Evolutionary conservation across 2,329 filamentous ascomycete genomes (phyloP), one percentile per base, ranked within the genome.

Genomic region (Pyricularia grisea): DNA sequence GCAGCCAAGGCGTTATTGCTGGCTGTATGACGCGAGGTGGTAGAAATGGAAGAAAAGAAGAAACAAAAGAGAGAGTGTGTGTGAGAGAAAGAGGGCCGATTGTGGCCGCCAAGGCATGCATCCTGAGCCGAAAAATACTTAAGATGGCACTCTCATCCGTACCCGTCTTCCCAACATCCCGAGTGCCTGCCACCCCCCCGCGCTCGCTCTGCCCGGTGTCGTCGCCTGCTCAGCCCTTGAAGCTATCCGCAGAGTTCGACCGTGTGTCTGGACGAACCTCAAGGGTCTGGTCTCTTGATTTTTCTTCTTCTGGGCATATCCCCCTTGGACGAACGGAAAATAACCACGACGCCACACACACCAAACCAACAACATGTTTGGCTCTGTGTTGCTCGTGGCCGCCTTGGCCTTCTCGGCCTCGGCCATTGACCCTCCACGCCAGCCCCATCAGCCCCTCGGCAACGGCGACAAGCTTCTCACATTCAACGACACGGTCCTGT

Each of bases 401-500:
- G 70, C 71, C 3, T 67, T 69, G 30, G 68, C 68, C 25, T 65
- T 72, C 14, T 12, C 65, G 60, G 74, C 72, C 58, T 50, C 71
- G 10, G 80, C 81, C 58, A 80, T 84, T 73, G 81, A 85, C 30
- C 84, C 85, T 65, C 80, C 84, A 5, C 82, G 87, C 36, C 78
- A 82, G 67, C 84, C 86, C 10, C 79, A 83, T 70, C 84, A 86
- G 68, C 87, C 87, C 4, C 79, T 80, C 4, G 86, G 86, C 27
- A 83, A 83, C 71, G 87, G 87, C 9, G 79, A 83, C 33, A 85
- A 84, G 67, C 80, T 87, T 7, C 77, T 90, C 70, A 85, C 80
- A 0, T 90, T 85, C 81, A 88, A 88, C 73, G 83, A 88, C 74
- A 88, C 86, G 0, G 84, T 84, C 11, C 79, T 82, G 0, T 76